These are phyloP conservation scores for Venustampulla echinocandica DNA, from an alignment of 495 filamentous ascomycete species.

Conservation along the genomic window DNA sequence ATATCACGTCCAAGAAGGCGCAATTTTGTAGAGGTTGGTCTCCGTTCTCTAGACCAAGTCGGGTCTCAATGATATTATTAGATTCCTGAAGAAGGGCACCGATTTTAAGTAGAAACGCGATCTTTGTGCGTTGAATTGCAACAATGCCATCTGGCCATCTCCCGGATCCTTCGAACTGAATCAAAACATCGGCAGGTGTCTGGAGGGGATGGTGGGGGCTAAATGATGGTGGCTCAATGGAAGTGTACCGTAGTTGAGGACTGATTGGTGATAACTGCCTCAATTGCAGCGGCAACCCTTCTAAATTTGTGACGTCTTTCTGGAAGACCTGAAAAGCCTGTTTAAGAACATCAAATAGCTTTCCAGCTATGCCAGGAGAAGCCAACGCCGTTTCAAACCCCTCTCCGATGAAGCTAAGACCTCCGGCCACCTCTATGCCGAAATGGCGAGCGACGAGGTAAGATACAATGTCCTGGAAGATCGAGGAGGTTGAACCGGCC, in stretches of 20 bases:
- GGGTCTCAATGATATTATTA: conserved; percentile 40
- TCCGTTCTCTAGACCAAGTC: conserved; percentile 74
- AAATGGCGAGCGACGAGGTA: conserved; percentile 66
- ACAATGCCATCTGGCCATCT: conserved; percentile 88
- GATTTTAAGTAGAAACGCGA: conserved; percentile 82
- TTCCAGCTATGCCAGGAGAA: conserved; percentile 24
- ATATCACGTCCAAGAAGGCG: conserved; percentile 74
- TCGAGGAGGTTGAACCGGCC: conserved; percentile 46
- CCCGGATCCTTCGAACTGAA: conserved; percentile 89
- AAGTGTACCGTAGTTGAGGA: conserved; percentile 64
- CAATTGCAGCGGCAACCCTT: conserved; percentile 71
- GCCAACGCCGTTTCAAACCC: conserved; percentile 32
- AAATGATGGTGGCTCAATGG: conserved; percentile 40
- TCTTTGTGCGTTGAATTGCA: conserved; percentile 88
- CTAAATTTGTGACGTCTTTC: conserved; percentile 61
- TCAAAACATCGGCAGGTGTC: conserved; percentile 53
- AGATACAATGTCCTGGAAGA: conserved; percentile 70
- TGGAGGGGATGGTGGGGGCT: conserved; percentile 27
- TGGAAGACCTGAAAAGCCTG: conserved; percentile 62
- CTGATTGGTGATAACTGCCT: conserved; percentile 66
- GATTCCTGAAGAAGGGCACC: conserved; percentile 53
- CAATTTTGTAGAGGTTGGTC: conserved; percentile 58
- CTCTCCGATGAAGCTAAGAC: conserved; percentile 52
- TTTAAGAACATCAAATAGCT: conserved; percentile 42
- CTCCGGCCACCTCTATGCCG: conserved; percentile 36